These are phyloP conservation scores for Oryza punctata DNA, from an alignment of 176 grass and related monocot species.

Conservation along the genomic window DNA sequence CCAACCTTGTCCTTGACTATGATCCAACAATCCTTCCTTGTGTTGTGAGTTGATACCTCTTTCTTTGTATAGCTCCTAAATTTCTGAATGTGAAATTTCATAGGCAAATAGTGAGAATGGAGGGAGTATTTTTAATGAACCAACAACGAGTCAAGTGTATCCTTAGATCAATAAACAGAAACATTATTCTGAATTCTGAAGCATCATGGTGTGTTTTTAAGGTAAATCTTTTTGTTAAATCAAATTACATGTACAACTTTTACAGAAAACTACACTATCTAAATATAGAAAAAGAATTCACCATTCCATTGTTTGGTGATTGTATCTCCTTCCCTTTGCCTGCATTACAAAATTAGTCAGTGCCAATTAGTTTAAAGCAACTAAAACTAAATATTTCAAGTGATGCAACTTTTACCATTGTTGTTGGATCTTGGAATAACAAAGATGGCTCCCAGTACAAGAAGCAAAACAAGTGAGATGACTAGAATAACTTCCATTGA, in stretches of 20 bases:
- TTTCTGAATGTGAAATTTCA: conserved; percentile 29
- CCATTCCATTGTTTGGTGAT: conserved; percentile 31
- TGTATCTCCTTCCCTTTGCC: conserved; percentile 42
- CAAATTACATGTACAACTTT: neutral
- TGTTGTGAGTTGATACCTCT: conserved; percentile 63
- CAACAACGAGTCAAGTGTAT: neutral
- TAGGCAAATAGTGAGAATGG: conserved; percentile 20
- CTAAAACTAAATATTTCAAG: neutral
- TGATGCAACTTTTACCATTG: conserved; percentile 50
- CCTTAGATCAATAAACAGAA: conserved; percentile 1
- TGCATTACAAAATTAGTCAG: conserved; percentile 22
- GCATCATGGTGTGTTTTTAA: neutral
- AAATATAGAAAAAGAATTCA: conserved; percentile 10
- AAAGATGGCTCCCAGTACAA: conserved; percentile 62
- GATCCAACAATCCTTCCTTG: conserved; percentile 88
- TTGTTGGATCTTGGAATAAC: conserved; percentile 59
- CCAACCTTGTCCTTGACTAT: conserved; percentile 83
- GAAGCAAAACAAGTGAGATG: conserved; percentile 40
- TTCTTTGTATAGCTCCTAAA: conserved; percentile 68
- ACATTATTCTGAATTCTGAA: neutral
- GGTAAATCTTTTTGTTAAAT: neutral
- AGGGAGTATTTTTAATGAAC: conserved; percentile 7
- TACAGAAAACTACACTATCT: neutral
- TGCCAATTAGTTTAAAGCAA: neutral
- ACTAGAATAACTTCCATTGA: conserved; percentile 59